Evolutionary conservation across 164 flowering plant species (phyloP).

Genomic region (Stephania cephalantha): DNA sequence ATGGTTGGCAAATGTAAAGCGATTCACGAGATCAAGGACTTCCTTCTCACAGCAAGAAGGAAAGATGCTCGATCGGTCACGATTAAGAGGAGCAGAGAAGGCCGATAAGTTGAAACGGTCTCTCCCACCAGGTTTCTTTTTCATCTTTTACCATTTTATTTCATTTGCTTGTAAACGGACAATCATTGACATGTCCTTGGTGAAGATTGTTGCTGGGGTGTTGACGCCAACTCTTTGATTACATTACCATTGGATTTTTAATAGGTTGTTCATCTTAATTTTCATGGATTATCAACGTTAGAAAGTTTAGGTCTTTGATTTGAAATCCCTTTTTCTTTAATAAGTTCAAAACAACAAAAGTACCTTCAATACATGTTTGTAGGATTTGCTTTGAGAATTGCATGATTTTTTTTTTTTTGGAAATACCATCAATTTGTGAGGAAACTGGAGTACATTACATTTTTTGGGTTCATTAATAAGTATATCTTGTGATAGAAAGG

Average conservation of each 20-base stretch:
- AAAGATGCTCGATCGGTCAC: slow-evolving; percentile 61
- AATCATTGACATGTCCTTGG: background rate
- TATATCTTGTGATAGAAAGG: too few relatives aligned
- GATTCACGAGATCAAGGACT: slow-evolving; percentile 67
- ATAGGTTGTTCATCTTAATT: background rate
- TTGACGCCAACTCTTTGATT: background rate
- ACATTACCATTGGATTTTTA: background rate
- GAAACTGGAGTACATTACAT: background rate
- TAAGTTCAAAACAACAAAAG: too few relatives aligned
- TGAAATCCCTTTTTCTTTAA: too few relatives aligned
- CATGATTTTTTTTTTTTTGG: background rate
- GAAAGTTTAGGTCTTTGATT: too few relatives aligned
- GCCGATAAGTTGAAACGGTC: slow-evolving; percentile 76
- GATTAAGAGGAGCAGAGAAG: slow-evolving; percentile 66
- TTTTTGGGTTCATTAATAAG: background rate
- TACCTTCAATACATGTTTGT: too few relatives aligned
- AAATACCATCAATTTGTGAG: background rate
- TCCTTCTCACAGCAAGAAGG: slow-evolving; percentile 68
- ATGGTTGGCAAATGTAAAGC: slow-evolving; percentile 47
- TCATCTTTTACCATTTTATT: background rate
- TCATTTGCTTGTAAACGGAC: background rate
- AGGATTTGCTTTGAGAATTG: too few relatives aligned
- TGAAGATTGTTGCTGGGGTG: background rate
- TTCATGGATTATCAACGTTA: background rate
- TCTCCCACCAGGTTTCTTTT: slow-evolving; percentile 33